Base-by-base conservation (phyloP, 768 basidiomycete species). In the Filobasidium floriforme region DNA sequence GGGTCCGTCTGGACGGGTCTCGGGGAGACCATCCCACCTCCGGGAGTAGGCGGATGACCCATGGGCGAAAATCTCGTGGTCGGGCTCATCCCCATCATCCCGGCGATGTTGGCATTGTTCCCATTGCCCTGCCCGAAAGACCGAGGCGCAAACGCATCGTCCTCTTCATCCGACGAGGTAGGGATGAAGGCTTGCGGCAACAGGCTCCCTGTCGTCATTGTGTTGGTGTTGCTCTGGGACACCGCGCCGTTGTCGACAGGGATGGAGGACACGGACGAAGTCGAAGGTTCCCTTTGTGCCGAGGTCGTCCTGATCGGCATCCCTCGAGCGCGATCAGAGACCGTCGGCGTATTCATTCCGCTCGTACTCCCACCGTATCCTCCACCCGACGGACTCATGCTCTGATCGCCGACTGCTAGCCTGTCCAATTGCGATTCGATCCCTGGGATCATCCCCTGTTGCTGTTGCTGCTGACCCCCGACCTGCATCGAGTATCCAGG, bases 1-100 rank as follows among this genome's bases (percentile, higher is more conserved):
- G 84, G 83, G 70, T 90, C 89, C 46, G 82, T 82, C 59, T 77
- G 76, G 66, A 64, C 75, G 73, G 55, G 69, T 6, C 24, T n/a
- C n/a, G 37, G 41, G 1, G n/a, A 41, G 12, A 51, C 29, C 15
- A 24, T 22, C 9, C 40, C 28, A 6, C 52, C 18, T n/a, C 32
- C 32, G 32, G 54, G 15, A 41, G 52, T 49, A 14, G 57, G 57
- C 5, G 40, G 64, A n/a, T 49, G 46, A 49, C 46, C 46, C 46
- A 49, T 49, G 18, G 46, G 46, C 18, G 64, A 49, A 51, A 57
- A 41, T 4, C 40, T 26, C 4, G 63, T 57, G 14, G 28, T n/a
- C 10, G 52, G 14, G 41, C 60, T 14, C 24, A 49, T 49, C 4
- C 11, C 26, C 46, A 49, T 49, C 46, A 49, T 49, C 46, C 46